These are phyloP conservation scores for Diplosphaera chodatii DNA, from an alignment of 139 green algal species.

Conservation along the genomic window DNA sequence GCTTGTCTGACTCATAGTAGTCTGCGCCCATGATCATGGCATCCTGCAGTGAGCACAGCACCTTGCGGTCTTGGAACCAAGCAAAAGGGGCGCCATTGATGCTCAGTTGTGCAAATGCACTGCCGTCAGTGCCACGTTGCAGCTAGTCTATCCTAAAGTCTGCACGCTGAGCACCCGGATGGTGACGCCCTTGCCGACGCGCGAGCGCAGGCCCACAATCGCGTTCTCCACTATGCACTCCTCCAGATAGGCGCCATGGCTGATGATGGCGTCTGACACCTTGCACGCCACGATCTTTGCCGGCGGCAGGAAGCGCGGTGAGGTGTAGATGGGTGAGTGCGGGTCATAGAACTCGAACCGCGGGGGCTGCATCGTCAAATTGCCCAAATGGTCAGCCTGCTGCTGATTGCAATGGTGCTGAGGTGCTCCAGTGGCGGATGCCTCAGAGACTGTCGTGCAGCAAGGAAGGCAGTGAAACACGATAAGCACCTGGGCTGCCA, in stretches of 20 bases:
- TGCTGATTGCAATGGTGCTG: too few species aligned
- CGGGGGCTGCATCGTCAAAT: constrained; percentile 52
- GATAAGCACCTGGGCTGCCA: constrained; percentile 65
- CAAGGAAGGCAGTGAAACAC: too few species aligned
- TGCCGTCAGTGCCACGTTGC: too few species aligned
- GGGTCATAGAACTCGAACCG: constrained; percentile 98
- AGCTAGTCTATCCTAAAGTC: too few species aligned
- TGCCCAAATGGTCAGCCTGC: too few species aligned
- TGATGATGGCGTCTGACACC: constrained; percentile 71
- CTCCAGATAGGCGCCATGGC: constrained; percentile 70
- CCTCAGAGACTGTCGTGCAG: too few species aligned
- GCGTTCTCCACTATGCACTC: constrained; percentile 79
- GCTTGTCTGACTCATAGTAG: constrained; percentile 92
- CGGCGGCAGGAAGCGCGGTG: constrained; percentile 92
- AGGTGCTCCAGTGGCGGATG: too few species aligned
- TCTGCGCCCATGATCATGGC: constrained; percentile 94
- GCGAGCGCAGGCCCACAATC: constrained; percentile 90
- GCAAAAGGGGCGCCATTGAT: too few species aligned
- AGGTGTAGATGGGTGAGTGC: constrained; percentile 96
- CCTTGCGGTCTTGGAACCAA: too few species aligned
- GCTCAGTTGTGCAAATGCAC: too few species aligned
- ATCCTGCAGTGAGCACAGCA: constrained; percentile 64
- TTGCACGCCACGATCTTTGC: constrained; percentile 83
- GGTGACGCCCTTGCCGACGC: constrained; percentile 49
- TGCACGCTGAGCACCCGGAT: constrained; percentile 47